Evolutionary conservation across 805 yeast genomes (phyloP).

Genomic region (Starmerella etchellsii): DNA sequence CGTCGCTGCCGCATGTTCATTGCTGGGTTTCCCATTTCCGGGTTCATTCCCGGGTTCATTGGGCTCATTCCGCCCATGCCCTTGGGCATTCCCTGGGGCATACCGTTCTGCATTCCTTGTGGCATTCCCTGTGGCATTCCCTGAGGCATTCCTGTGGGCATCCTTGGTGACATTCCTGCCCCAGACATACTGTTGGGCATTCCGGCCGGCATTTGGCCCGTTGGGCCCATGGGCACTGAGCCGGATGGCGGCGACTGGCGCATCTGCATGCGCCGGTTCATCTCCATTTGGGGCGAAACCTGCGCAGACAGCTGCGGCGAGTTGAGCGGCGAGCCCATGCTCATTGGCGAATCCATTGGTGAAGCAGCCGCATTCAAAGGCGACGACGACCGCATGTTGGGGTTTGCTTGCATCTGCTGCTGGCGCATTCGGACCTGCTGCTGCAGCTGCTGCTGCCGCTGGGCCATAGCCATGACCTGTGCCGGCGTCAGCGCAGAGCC

Average conservation of each 20-base stretch:
- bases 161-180: too few species aligned
- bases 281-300: neutral
- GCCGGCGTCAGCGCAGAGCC: neutral
- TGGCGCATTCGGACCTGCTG: constrained; percentile 1
- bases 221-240: neutral
- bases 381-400: neutral
- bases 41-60: neutral
- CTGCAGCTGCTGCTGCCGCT: constrained; percentile 7
- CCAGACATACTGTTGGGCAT: too few species aligned
- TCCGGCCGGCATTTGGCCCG: too few species aligned
- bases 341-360: neutral
- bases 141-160: too few species aligned
- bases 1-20: too few species aligned
- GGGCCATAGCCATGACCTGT: constrained; percentile 1
- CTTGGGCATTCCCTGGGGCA: too few species aligned
- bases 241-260: too few species aligned
- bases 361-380: neutral
- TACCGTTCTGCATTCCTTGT: too few species aligned
- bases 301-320: neutral
- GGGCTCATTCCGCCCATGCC: neutral
- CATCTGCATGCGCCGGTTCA: neutral
- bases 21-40: neutral
- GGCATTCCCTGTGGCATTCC: too few species aligned
- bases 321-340: neutral
- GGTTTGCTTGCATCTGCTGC: neutral